Base-by-base conservation (phyloP, 768 basidiomycete species). In the Rickenella mellea region DNA sequence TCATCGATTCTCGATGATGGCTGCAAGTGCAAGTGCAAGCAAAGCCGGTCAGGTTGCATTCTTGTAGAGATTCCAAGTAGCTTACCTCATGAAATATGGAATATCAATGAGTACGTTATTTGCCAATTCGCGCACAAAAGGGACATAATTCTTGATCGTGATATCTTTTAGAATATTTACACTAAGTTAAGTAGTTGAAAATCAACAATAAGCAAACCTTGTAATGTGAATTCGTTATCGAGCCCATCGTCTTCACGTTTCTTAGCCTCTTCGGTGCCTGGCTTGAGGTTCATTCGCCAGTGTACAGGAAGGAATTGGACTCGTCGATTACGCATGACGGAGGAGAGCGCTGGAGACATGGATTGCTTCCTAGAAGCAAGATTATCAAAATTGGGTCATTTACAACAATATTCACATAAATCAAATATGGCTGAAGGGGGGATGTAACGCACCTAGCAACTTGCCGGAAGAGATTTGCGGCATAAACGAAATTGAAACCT, bases 291-390 rank as follows among this genome's bases (percentile, higher is more conserved):
- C 10, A 65, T 57, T 15, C 67, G 49, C 67, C 67, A 69, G 45
- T 66, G 66, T 6, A 69, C 60, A 4, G 67, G 67, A 0, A 69
- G 50, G 30, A 69, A 63, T 45, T 67, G 65, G 2, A 62, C 57
- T n/a, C 65, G 55, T 7, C 63, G 52, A 32, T 63, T 52, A 3
- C 67, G 57, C 46, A 69, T 63, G 35, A 69, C 67, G 0, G 60
- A 62, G 4, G 57, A 50, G 2, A 69, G 49, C 15, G 67, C 66
- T 5, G 66, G 66, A 22, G 61, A 56, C 14, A 47, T 42, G 1
- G 63, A 50, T 50, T 69, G 68, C 39, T 61, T 63, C 27, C 61
- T 64, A 47, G 1, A 36, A 2, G 17, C 17, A 20, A 15, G n/a
- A n/a, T n/a, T n/a, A n/a, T n/a, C n/a, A n/a, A n/a, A n/a, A n/a